Conservation (phyloP, 352 stramenopile genomes). For the Globisporangium megalacanthum region DNA sequence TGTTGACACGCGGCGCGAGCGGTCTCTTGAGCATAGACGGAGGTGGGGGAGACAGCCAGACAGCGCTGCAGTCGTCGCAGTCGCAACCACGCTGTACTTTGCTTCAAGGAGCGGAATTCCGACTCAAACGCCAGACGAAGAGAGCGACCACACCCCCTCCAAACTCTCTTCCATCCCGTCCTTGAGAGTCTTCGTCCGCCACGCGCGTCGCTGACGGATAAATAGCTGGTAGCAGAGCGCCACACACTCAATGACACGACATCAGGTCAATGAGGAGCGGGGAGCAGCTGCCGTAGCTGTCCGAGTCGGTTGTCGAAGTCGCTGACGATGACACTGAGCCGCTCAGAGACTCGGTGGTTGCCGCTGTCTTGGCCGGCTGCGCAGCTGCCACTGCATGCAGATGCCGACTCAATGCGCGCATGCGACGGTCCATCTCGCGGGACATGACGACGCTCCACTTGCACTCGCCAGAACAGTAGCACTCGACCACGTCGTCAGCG, state of each 20-base stretch:
- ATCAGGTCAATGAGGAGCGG: conserved; percentile 26
- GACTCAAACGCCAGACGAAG: not conserved
- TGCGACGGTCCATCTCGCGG: conserved; percentile 70
- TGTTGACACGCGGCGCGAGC: too few relatives aligned
- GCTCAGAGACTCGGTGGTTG: not conserved
- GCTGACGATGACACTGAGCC: not conserved
- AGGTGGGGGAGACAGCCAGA: too few relatives aligned
- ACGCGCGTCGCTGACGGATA: conserved; percentile 7
- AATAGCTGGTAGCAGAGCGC: conserved; percentile 5
- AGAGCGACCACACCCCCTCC: not conserved
- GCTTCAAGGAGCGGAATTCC: too few relatives aligned
- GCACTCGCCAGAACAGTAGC: conserved; percentile 85
- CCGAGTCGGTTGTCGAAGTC: not conserved
- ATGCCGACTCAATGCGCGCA: conserved; percentile 41
- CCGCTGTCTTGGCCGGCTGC: not conserved
- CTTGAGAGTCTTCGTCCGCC: not conserved
- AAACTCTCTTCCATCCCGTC: not conserved
- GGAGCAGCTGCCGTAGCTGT: conserved; percentile 14
- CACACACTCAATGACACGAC: conserved; percentile 19
- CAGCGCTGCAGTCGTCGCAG: too few relatives aligned
- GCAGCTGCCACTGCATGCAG: conserved; percentile 3
- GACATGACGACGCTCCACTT: conserved; percentile 89
- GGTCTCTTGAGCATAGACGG: too few relatives aligned
- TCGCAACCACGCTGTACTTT: too few relatives aligned
- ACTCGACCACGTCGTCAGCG: conserved; percentile 56